Evolutionary conservation across 2,329 filamentous ascomycete species (phyloP), one percentile per base, ranked within the genome.

Genomic region (Orbilia quercus): DNA sequence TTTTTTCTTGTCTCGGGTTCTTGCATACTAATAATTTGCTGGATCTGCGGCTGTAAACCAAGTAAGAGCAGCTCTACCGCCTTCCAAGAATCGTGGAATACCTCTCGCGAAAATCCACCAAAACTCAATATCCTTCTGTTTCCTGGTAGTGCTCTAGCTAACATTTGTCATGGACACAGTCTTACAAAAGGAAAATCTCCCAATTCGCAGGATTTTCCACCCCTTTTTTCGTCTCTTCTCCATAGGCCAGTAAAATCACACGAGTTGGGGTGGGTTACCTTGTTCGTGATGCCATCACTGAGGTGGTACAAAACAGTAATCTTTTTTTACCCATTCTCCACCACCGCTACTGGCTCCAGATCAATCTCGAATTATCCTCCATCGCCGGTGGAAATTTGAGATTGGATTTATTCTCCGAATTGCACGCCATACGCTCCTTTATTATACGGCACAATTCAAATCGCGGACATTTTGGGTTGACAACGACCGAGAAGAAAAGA

Each of bases 121-220:
- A 54, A n/a, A 25, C 9, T 45, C 38, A 48, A 20, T 55, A n/a
- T 45, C 20, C 7, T 18, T 31, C n/a, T 18, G 28, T 42, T 44
- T 42, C 31, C 53, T 65, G 59, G 67, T 60, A 65, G 59, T 36
- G 20, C 22, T 48, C 34, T 58, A 57, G 60, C 54, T 60, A 66
- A 73, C 45, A 59, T 72, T 73, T 73, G 69, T 73, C 45, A 73
- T 62, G 65, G 60, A 50, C 44, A 22, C 38, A 51, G 69, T 66
- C 53, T 66, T 47, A 66, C 69, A 73, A 25, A 66, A 28, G 11
- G 40, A 57, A 57, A 57, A 54, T 45, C 42, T 42, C 38, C 45
- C 50, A 31, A 51, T 36, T 42, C n/a, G 36, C 40, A 38, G 59
- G 51, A 28, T 60, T 53, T 55, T 54, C 48, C 53, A 34, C 58